A percentile compares a stretch with the other conserved stretches of the same genome.
Conservation (phyloP, 176 grass and related monocot genomes). For the Oryza punctata region DNA sequence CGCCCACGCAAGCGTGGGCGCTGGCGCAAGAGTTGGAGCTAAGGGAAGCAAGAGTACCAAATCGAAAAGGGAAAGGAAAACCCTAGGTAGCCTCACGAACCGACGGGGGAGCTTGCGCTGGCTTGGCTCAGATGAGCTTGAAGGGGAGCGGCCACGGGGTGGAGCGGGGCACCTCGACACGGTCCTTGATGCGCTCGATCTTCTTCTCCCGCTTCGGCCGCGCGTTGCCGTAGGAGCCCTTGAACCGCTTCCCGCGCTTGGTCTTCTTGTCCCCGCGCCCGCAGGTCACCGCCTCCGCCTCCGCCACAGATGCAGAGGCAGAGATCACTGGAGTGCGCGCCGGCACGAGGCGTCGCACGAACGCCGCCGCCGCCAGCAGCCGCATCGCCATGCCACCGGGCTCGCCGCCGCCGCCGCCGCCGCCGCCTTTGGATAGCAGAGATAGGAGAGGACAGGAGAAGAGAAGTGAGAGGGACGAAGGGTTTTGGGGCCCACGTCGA, state of each 20-base stretch:
- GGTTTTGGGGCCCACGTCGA: slow-evolving; percentile 18
- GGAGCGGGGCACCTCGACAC: slow-evolving; percentile 91
- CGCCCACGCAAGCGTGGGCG: neutral
- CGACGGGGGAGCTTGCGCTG: neutral
- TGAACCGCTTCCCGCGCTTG: slow-evolving; percentile 97
- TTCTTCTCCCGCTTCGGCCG: slow-evolving; percentile 84
- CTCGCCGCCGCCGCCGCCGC: slow-evolving; percentile 41
- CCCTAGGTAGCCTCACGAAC: slow-evolving; percentile 42
- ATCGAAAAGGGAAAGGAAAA: slow-evolving; percentile 31
- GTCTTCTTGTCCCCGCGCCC: slow-evolving; percentile 98
- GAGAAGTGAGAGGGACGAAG: neutral
- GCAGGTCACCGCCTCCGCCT: slow-evolving; percentile 62
- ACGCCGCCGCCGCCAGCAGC: slow-evolving; percentile 42
- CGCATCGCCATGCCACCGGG: slow-evolving; percentile 62
- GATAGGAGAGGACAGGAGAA: neutral
- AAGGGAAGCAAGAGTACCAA: slow-evolving; percentile 24
- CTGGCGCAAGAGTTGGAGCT: slow-evolving; percentile 11
- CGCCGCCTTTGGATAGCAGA: slow-evolving; percentile 25
- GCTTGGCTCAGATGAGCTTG: slow-evolving; percentile 73
- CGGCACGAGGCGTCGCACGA: slow-evolving; percentile 45
- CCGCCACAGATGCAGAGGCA: slow-evolving; percentile 26
- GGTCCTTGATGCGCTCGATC: slow-evolving; percentile 98
- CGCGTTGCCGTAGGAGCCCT: slow-evolving; percentile 89
- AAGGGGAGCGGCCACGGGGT: slow-evolving; percentile 96
- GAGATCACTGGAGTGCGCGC: slow-evolving; percentile 24